Base-by-base conservation (phyloP, 192 early-diverging fungal genomes). In the Dispira parvispora region DNA sequence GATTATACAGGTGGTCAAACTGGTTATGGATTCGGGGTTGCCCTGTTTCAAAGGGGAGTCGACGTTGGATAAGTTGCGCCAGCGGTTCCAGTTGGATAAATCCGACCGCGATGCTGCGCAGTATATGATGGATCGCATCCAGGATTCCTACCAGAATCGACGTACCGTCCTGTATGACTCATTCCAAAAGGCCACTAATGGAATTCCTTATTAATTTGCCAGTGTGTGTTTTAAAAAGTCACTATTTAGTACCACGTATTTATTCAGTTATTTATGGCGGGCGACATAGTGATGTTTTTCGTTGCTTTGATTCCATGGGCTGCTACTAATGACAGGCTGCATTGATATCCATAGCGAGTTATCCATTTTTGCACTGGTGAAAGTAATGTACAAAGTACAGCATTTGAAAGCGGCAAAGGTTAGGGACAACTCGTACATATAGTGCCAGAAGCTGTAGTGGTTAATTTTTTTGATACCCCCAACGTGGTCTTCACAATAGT, bases 11-110 rank as follows among this genome's bases (percentile, higher is more conserved):
- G 78, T 95, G 65, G 92, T 99, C 18, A 67, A 77, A 2, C 70
- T 98, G 55, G 97, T 99, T 94, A 75, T 92, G 28, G 90, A 93
- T 21, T 98, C 95, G 16, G 93, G 94, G 2, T 70, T 99, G 58
- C 96, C 96, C 0, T 98, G 94, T 72, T 99, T 99, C 78, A 96
- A 91, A 68, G 89, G 89, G 38, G 92, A 99, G 64, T 57, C 67
- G 21, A 97, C 96, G 3, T 79, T 95, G 64, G 74, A 72, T 38
- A 91, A 91, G 49, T 80, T 99, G 55, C 73, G 89, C 4, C 75
- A 79, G 18, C 75, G 94, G 23, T 98, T 99, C 82, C 89, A 92
- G 69, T 70, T 89, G 3, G 91, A 96, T 54, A 84, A 81, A 64
- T 82, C 84, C 23, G 96, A 99, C 57, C 80, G 88, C 46, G 81